Evolutionary conservation across 768 basidiomycete genomes (phyloP).

Genomic region (Hericium rajendrae): DNA sequence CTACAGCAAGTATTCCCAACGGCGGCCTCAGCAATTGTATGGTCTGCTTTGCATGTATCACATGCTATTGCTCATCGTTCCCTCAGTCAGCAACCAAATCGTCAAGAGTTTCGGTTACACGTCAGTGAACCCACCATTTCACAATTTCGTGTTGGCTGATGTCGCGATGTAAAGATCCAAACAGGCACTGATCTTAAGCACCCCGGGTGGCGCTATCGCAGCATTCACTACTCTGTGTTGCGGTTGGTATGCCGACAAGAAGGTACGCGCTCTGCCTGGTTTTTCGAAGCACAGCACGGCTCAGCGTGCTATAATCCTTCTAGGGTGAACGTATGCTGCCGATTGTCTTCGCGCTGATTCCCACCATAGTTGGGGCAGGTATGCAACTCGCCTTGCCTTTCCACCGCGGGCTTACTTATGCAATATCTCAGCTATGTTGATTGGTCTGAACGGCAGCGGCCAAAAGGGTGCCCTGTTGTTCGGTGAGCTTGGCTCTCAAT

Average conservation of each 20-base stretch:
- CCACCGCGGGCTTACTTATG: background rate
- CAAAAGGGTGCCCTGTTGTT: conserved; percentile 47
- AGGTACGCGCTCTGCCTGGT: conserved; percentile 24
- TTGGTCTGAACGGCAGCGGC: conserved; percentile 40
- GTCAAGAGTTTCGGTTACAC: conserved; percentile 58
- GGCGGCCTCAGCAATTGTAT: conserved; percentile 54
- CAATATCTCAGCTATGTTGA: conserved; percentile 32
- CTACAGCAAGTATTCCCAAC: conserved; percentile 53
- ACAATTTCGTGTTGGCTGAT: too few species aligned
- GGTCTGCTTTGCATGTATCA: conserved; percentile 12
- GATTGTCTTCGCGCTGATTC: conserved; percentile 46
- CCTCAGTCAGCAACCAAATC: conserved; percentile 48
- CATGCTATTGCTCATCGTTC: background rate
- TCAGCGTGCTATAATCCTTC: background rate
- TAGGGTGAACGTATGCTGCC: conserved; percentile 54
- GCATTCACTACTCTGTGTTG: conserved; percentile 39
- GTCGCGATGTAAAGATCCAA: conserved; percentile 31
- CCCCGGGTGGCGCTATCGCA: conserved; percentile 44
- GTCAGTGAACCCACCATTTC: conserved; percentile 23
- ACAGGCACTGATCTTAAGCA: conserved; percentile 50
- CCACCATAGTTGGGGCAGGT: conserved; percentile 51
- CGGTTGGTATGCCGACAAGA: conserved; percentile 59
- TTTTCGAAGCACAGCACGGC: background rate
- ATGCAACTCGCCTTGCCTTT: conserved; percentile 9
- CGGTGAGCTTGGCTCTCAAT: conserved; percentile 25